Base-by-base conservation (phyloP, 108 stramenopile species). In the Fragilaria radians region DNA sequence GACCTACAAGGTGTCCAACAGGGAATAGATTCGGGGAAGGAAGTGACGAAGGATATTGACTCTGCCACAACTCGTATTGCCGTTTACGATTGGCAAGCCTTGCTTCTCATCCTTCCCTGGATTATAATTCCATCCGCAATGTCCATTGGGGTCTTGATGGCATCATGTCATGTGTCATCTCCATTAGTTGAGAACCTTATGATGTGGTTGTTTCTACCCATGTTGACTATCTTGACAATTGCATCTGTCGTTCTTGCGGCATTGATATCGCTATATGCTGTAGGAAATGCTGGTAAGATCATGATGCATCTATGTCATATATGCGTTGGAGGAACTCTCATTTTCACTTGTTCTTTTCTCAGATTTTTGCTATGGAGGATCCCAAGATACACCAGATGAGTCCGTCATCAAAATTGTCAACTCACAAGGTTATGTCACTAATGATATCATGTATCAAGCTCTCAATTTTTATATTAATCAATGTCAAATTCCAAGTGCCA, bases 141-240 rank as follows among this genome's bases (percentile, higher is more conserved):
- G 28, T n/a, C 70, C 25, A 61, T 76, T 1, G 62, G 62, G 23
- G 52, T 76, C 17, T 2, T 65, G 17, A 53, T 69, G 61, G 74
- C 68, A n/a, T 65, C 62, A 67, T 64, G 17, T 22, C 61, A 70
- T 45, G 33, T 58, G 26, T 70, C 42, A 19, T 24, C 36, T 1
- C 54, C 54, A 28, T 32, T 25, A 17, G 61, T 52, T 22, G 62
- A 62, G 32, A 27, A 28, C 26, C 26, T 70, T 18, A 51, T 68
- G 2, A 52, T 34, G 7, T 76, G 74, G 74, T 34, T 55, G 36
- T 33, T 69, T 0, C 9, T 70, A 32, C 74, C 74, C 32, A n/a
- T 70, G 5, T 57, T 76, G 53, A 48, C 58, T 28, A 0, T 76
- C 9, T 32, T 70, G 54, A 50, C 64, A 5, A 36, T 65, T 2